A percentile compares a stretch with the other conserved stretches of the same genome.
These are phyloP conservation scores for Sporothrix schenckii DNA, from an alignment of 2,329 filamentous ascomycete genomes.

Conservation along the genomic window DNA sequence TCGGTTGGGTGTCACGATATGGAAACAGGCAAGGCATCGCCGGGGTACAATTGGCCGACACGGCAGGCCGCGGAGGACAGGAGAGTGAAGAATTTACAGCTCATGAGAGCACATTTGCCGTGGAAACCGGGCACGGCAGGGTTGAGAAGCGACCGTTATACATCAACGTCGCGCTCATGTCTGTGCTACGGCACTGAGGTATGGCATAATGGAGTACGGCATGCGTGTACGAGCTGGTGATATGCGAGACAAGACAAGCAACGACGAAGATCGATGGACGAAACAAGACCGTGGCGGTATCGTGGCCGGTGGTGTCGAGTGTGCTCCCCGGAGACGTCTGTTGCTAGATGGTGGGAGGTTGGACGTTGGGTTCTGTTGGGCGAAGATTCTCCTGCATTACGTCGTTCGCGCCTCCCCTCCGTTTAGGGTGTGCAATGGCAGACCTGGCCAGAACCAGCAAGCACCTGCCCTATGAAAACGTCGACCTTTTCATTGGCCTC, in stretches of 20 bases:
- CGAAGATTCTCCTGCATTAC: not conserved
- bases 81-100: not conserved
- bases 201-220: slow-evolving; percentile 6
- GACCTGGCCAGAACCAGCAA: not conserved
- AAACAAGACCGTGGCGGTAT: not conserved
- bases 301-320: slow-evolving; percentile 3
- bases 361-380: slow-evolving; percentile 1
- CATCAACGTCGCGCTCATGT: not conserved
- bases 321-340: not conserved
- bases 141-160: not conserved
- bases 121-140: not conserved
- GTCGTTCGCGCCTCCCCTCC: slow-evolving; percentile 11
- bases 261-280: not conserved
- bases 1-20: slow-evolving; percentile 14
- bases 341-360: not conserved
- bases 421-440: slow-evolving; percentile 4
- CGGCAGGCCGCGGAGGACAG: not conserved
- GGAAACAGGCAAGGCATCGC: slow-evolving; percentile 1
- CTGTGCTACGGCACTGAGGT: not conserved
- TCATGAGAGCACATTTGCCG: not conserved
- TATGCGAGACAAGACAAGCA: slow-evolving; percentile 8
- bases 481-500: not conserved
- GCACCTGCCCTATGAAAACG: not conserved
- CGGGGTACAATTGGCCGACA: slow-evolving; percentile 8
- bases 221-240: not conserved